A percentile compares a stretch with the other conserved stretches of the same genome.
Conservation (phyloP, 805 yeast genomes). For the Metschnikowia anglica region DNA sequence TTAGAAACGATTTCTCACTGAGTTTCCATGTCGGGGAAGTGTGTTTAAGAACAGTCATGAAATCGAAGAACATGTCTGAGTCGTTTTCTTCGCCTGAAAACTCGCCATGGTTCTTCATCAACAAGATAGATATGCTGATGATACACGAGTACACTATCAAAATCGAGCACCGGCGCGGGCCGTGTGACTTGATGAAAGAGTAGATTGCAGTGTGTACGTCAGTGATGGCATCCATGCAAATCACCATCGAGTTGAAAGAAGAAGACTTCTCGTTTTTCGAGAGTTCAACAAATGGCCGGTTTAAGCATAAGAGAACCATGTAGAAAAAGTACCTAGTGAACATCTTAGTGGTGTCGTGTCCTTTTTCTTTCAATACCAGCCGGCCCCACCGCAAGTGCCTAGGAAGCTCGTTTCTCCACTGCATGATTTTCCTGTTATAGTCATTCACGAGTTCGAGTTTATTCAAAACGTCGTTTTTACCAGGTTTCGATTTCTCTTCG, state of each 20-base stretch:
- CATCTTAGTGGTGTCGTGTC: conserved; percentile 16
- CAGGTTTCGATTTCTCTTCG: background rate
- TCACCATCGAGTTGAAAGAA: conserved; percentile 2
- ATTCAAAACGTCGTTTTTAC: background rate
- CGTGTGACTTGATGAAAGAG: conserved; percentile 13
- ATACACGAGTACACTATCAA: conserved; percentile 17
- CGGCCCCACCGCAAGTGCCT: conserved; percentile 12
- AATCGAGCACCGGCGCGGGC: conserved; percentile 12
- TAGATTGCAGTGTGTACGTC: conserved; percentile 12
- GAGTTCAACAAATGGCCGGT: conserved; percentile 16
- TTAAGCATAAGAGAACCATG: conserved; percentile 15
- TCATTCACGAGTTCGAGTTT: conserved; percentile 8
- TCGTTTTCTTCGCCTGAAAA: background rate
- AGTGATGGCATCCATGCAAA: conserved; percentile 11
- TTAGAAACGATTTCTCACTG: conserved; percentile 12
- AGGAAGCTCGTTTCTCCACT: conserved; percentile 14
- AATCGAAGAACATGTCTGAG: conserved; percentile 12
- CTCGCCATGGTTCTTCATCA: conserved; percentile 2
- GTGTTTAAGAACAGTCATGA: conserved; percentile 14
- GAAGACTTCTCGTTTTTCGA: background rate
- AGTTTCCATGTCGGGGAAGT: conserved; percentile 15
- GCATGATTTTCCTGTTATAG: conserved; percentile 11
- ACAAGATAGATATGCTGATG: conserved; percentile 11
- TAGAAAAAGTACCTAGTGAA: conserved; percentile 17
- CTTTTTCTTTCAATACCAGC: background rate